Evolutionary conservation across 108 stramenopile species (phyloP).

Genomic region (Cyclotella kingstonii): DNA sequence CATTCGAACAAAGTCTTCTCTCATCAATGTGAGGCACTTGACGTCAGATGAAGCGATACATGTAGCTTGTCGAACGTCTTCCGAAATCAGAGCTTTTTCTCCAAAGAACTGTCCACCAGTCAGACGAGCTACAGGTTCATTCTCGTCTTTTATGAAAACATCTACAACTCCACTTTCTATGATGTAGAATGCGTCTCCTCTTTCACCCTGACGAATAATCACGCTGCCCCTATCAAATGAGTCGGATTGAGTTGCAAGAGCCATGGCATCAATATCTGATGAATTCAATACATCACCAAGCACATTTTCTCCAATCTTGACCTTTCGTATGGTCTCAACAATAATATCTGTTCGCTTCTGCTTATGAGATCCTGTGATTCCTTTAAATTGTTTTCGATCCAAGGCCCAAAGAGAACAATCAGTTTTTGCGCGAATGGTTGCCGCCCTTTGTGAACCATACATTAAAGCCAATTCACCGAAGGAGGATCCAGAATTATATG

Average conservation of each 20-base stretch:
- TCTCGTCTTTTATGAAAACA: constrained; percentile 59
- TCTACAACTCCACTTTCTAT: constrained; percentile 76
- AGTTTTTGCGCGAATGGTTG: constrained; percentile 78
- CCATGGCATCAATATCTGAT: constrained; percentile 68
- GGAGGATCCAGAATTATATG: constrained; percentile 53
- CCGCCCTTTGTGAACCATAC: constrained; percentile 89
- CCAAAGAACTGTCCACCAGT: constrained; percentile 84
- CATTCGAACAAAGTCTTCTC: constrained; percentile 73
- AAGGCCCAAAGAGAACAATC: constrained; percentile 82
- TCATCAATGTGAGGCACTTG: constrained; percentile 46
- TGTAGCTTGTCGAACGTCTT: constrained; percentile 72
- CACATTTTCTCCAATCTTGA: constrained; percentile 62
- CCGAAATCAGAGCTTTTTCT: constrained; percentile 77
- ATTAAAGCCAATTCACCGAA: constrained; percentile 84
- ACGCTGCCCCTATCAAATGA: constrained; percentile 70
- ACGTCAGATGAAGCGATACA: constrained; percentile 65
- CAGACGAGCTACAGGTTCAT: constrained; percentile 57
- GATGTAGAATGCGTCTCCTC: constrained; percentile 86
- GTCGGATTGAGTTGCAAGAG: constrained; percentile 54
- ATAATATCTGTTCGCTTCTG: constrained; percentile 60
- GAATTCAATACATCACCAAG: constrained; percentile 60
- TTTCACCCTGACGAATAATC: constrained; percentile 88
- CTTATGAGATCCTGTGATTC: constrained; percentile 70
- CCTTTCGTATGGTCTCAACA: constrained; percentile 67
- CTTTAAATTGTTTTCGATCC: constrained; percentile 80